Conservation (phyloP, 306 rosid genomes). For the Sechiopsis laciniata region DNA sequence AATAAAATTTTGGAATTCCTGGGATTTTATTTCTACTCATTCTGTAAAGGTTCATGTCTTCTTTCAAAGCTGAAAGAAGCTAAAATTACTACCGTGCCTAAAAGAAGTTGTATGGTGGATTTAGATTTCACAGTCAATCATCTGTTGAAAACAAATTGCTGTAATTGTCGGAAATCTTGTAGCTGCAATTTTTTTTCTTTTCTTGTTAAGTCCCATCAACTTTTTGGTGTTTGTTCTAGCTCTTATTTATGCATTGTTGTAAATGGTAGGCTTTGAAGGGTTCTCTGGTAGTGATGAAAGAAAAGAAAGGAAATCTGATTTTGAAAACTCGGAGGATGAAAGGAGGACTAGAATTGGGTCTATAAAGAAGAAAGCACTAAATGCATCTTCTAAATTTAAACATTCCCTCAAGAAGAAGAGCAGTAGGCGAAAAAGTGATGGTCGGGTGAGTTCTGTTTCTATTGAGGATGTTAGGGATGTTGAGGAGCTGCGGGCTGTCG, state of each 20-base stretch:
- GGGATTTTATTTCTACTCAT: neutral
- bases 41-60: slow-evolving; percentile 5
- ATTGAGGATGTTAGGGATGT: slow-evolving; percentile 89
- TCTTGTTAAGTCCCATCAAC: neutral
- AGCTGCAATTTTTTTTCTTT: neutral
- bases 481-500: slow-evolving; percentile 81
- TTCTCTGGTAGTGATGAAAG: slow-evolving; percentile 90
- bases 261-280: slow-evolving; percentile 76
- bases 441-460: slow-evolving; percentile 89
- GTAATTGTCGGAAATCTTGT: neutral
- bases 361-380: slow-evolving; percentile 83
- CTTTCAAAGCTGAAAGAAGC: too few relatives aligned
- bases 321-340: slow-evolving; percentile 91
- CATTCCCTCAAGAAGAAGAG: slow-evolving; percentile 91
- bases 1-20: neutral
- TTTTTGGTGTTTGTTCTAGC: neutral
- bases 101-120: neutral
- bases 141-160: neutral
- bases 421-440: slow-evolving; percentile 70
- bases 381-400: slow-evolving; percentile 84
- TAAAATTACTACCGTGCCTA: too few relatives aligned
- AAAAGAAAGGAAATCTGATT: slow-evolving; percentile 82
- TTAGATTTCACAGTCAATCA: neutral
- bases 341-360: slow-evolving; percentile 85
- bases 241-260: slow-evolving; percentile 10